These are phyloP conservation scores for Cyberlindnera bimundalis DNA, from an alignment of 805 yeast species.

Conservation along the genomic window DNA sequence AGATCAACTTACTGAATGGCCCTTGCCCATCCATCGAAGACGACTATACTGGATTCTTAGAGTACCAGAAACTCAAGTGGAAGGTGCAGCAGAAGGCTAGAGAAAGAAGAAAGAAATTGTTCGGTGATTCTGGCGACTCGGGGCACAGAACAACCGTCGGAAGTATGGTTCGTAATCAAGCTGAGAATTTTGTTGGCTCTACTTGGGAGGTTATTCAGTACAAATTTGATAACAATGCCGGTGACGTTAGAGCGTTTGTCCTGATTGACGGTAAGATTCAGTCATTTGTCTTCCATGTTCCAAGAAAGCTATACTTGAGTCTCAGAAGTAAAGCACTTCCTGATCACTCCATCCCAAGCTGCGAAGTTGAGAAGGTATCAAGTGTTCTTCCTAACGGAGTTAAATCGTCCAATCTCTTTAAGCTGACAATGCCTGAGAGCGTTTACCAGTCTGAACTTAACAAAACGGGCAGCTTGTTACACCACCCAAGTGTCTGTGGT, in stretches of 20 bases:
- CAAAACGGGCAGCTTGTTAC: conserved; percentile 60
- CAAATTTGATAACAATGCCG: conserved; percentile 55
- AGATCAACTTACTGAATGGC: conserved; percentile 46
- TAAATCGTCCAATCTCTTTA: conserved; percentile 47
- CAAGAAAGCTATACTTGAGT: conserved; percentile 63
- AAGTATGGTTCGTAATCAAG: conserved; percentile 68
- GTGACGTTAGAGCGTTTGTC: conserved; percentile 74
- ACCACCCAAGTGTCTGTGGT: conserved; percentile 57
- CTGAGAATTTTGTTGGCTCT: conserved; percentile 70
- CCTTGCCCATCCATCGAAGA: conserved; percentile 63
- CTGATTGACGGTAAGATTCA: conserved; percentile 71
- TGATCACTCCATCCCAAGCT: conserved; percentile 40
- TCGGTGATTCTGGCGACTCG: conserved; percentile 61
- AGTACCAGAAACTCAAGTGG: conserved; percentile 89
- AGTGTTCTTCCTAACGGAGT: conserved; percentile 70
- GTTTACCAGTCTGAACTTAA: conserved; percentile 51
- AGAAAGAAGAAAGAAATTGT: conserved; percentile 67
- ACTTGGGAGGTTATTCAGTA: conserved; percentile 87
- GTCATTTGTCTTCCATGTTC: conserved; percentile 66
- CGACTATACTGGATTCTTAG: conserved; percentile 66
- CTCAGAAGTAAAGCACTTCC: conserved; percentile 33
- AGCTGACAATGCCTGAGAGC: conserved; percentile 65
- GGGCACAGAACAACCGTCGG: conserved; percentile 62
- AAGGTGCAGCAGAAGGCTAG: conserved; percentile 67
- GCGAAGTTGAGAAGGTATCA: conserved; percentile 54